Conservation (phyloP, 768 basidiomycete species). For the Hericium rajendrae region DNA sequence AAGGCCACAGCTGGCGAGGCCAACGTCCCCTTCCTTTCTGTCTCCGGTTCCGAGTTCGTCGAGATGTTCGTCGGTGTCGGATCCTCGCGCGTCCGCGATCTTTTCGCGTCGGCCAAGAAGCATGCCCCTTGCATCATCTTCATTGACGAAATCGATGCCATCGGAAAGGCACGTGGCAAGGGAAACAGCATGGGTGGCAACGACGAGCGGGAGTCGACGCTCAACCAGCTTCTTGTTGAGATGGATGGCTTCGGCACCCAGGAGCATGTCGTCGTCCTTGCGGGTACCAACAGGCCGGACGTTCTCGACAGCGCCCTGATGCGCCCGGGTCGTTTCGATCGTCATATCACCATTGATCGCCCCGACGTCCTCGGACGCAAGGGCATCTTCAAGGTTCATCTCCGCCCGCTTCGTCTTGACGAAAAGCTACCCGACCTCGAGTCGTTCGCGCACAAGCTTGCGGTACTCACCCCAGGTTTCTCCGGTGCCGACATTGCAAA, state of each 20-base stretch:
- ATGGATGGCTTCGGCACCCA: constrained; percentile 99
- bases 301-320: constrained; percentile 92
- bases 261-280: constrained; percentile 92
- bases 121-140: constrained; percentile 98
- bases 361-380: constrained; percentile 91
- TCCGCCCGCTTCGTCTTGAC: constrained; percentile 70
- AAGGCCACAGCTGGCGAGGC: constrained; percentile 99
- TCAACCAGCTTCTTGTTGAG: constrained; percentile 96
- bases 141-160: constrained; percentile 98
- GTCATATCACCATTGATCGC: constrained; percentile 90
- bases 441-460: constrained; percentile 81
- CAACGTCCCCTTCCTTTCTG: constrained; percentile 94
- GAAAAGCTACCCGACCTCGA: constrained; percentile 39
- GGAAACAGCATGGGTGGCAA: constrained; percentile 80
- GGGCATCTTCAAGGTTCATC: constrained; percentile 91
- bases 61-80: constrained; percentile 99
- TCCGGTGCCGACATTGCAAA: constrained; percentile 99
- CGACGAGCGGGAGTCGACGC: constrained; percentile 94
- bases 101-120: constrained; percentile 96
- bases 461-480: constrained; percentile 94
- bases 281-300: constrained; percentile 95
- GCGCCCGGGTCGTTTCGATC: constrained; percentile 96
- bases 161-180: constrained; percentile 86
- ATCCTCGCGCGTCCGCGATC: constrained; percentile 91
- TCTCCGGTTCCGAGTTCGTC: constrained; percentile 98